phyloP scores from a whole-genome alignment of 371 early-diverging fungal genomes.

The Saksenaea vasiformis region DNA sequence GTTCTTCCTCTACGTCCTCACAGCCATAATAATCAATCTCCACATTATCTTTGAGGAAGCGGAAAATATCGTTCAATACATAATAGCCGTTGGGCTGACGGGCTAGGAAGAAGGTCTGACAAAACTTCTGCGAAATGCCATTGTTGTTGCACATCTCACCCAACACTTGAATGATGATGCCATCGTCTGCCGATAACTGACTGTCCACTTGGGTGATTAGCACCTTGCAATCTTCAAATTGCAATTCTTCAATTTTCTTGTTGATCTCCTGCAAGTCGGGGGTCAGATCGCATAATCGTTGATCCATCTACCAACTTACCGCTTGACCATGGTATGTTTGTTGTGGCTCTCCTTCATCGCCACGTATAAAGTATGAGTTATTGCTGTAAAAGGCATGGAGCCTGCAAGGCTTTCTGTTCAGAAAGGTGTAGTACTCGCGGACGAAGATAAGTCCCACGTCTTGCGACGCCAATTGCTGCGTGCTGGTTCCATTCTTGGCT shows the following conservation, averaged over 20 bases:
- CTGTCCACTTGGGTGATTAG: conserved; percentile 85
- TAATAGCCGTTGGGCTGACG: conserved; percentile 86
- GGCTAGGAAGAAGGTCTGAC: conserved; percentile 90
- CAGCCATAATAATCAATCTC: conserved; percentile 26
- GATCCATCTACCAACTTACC: conserved; percentile 41
- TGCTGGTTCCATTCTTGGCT: conserved; percentile 15
- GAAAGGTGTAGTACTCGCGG: conserved; percentile 88
- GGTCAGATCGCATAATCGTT: not conserved
- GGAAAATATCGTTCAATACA: conserved; percentile 91
- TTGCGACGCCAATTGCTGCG: conserved; percentile 27
- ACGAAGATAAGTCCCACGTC: conserved; percentile 92
- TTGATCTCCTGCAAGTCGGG: conserved; percentile 66
- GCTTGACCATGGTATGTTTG: conserved; percentile 68
- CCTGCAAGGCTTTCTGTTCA: conserved; percentile 80
- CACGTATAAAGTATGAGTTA: conserved; percentile 75
- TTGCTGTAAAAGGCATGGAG: conserved; percentile 86
- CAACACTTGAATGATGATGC: conserved; percentile 87
- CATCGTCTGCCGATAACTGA: conserved; percentile 69
- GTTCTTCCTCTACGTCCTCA: conserved; percentile 39
- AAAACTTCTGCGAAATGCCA: conserved; percentile 78
- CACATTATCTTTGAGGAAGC: conserved; percentile 82
- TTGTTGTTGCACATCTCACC: conserved; percentile 87
- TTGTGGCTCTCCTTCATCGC: conserved; percentile 76
- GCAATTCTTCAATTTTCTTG: conserved; percentile 62
- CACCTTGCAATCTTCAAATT: conserved; percentile 80